These are phyloP conservation scores for Xylariaceae sp. DNA, from an alignment of 2,329 filamentous ascomycete species.

Conservation along the genomic window DNA sequence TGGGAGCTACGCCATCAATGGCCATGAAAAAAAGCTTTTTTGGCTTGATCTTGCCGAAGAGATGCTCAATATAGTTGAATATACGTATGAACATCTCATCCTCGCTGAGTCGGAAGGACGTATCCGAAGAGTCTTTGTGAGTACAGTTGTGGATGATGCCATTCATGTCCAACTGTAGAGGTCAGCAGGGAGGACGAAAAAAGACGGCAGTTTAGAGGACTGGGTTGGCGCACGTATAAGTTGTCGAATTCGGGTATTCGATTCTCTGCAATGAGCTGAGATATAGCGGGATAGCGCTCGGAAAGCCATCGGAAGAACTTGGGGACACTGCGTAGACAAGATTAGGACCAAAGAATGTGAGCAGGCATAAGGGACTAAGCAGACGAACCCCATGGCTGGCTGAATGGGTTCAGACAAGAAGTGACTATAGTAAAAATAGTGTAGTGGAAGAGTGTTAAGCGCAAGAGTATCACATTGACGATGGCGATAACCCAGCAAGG, in stretches of 20 bases:
- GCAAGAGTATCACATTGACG: background rate
- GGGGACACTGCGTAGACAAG: constrained; percentile 59
- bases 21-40: constrained; percentile 99
- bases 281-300: constrained; percentile 97
- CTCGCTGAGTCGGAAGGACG: constrained; percentile 90
- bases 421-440: constrained; percentile 1
- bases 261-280: constrained; percentile 97
- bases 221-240: constrained; percentile 70
- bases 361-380: background rate
- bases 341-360: constrained; percentile 24
- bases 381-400: constrained; percentile 36
- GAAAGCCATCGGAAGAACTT: constrained; percentile 99
- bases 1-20: constrained; percentile 94
- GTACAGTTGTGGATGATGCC: constrained; percentile 99
- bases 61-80: constrained; percentile 99
- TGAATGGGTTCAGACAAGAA: constrained; percentile 1
- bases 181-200: constrained; percentile 33
- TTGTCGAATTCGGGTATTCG: constrained; percentile 99
- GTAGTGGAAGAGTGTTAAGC: background rate
- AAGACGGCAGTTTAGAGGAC: constrained; percentile 20
- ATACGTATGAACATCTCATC: constrained; percentile 99
- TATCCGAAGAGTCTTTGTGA: constrained; percentile 92
- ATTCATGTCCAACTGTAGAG: constrained; percentile 85
- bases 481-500: too few relatives aligned
- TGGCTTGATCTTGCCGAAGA: constrained; percentile 98